Base-by-base conservation (phyloP, 108 stramenopile genomes). In the Fragilariopsis cylindrus region DNA sequence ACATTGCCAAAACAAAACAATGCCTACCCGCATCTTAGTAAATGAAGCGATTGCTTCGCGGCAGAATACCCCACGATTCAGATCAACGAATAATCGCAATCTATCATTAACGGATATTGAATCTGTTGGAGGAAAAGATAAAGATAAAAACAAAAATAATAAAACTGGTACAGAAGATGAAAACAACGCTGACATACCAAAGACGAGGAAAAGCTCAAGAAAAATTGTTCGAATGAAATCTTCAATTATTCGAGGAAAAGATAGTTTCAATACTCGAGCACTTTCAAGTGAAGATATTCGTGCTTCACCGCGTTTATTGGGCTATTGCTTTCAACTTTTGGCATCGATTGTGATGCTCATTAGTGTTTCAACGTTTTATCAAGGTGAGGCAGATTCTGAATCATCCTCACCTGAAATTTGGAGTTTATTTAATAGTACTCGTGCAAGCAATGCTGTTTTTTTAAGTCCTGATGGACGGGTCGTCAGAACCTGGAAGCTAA, bases 221-320 rank as follows among this genome's bases (percentile, higher is more conserved):
- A 68, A 48, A 48, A 48, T 77, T 7, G 76, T 77, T 41, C 40
- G 39, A 3, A 66, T 77, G 49, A 70, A 62, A 62, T 64, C 76
- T 40, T 77, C 76, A 13, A 65, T 77, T 19, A 71, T 77, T 71
- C 70, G 70, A 3, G 63, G 56, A 3, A 64, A 44, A 21, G 56
- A 42, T 5, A 49, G 18, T 47, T 12, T 44, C 13, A 49, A 42
- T 49, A 41, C 15, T 48, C 64, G 54, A 58, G 70, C 70, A 9
- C 58, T 84, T 1, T 84, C 84, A 11, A 56, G 55, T 46, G 53
- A 78, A 42, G 87, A 88, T 58, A 84, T 88, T 69, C 84, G 82
- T 41, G 82, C 81, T 16, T 82, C 82, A 7, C 74, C 87, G 18
- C 78, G 84, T 41, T 65, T 88, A 21, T 9, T 77, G 74, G 87